A percentile compares a stretch with the other conserved stretches of the same genome.
These are phyloP conservation scores for Paraconiothyrium brasiliense DNA, from an alignment of 2,329 filamentous ascomycete species.

Conservation along the genomic window DNA sequence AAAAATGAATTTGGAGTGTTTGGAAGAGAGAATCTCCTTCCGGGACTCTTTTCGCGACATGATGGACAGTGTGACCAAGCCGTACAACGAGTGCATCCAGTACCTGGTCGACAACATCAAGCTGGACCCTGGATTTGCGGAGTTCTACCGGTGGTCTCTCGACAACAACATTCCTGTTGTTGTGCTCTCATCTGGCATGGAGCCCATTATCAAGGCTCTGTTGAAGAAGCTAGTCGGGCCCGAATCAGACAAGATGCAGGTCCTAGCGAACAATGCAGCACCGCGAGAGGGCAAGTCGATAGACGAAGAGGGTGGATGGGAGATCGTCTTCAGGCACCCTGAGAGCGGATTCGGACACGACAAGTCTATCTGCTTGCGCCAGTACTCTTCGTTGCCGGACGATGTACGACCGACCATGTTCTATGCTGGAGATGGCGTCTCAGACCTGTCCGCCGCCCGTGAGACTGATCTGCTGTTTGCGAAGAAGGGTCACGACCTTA, in stretches of 20 bases:
- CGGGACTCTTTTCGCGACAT: constrained; percentile 87
- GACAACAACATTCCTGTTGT: constrained; percentile 89
- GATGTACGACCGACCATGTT: constrained; percentile 81
- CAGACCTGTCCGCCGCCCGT: constrained; percentile 87
- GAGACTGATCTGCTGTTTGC: constrained; percentile 95
- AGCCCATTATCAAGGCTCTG: constrained; percentile 85
- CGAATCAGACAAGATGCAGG: constrained; percentile 79
- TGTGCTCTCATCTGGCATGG: constrained; percentile 91
- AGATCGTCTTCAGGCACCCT: constrained; percentile 82
- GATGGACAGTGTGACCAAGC: constrained; percentile 85
- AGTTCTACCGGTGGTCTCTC: constrained; percentile 86
- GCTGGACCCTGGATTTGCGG: constrained; percentile 86
- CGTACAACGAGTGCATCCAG: constrained; percentile 83
- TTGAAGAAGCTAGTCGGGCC: constrained; percentile 84
- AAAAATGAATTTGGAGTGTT: constrained; percentile 78
- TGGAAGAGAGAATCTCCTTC: constrained; percentile 76
- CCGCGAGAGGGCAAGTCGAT: constrained; percentile 77
- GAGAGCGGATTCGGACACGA: constrained; percentile 94
- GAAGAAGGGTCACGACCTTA: constrained; percentile 88
- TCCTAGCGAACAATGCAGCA: constrained; percentile 86
- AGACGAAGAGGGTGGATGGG: constrained; percentile 84
- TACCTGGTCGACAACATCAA: constrained; percentile 83
- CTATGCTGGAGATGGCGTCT: constrained; percentile 95
- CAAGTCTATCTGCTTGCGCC: constrained; percentile 90
- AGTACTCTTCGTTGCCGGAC: constrained; percentile 78